A percentile compares a stretch with the other conserved stretches of the same genome.
Conservation (phyloP, 352 stramenopile species). For the Phytophthora citricola region DNA sequence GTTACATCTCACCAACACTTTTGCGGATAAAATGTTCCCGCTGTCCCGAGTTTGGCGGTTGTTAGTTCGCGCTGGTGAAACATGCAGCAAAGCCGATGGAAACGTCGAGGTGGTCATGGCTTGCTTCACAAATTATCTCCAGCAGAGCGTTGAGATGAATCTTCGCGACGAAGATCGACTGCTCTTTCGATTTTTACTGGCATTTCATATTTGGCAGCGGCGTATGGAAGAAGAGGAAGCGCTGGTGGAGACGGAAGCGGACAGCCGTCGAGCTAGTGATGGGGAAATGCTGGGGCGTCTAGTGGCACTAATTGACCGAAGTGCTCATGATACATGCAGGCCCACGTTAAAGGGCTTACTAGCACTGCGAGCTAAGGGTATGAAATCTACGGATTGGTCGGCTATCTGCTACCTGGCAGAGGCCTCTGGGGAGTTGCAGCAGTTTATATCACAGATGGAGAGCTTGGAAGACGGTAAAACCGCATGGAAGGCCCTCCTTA, state of each 20-base stretch:
- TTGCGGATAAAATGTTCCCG: neutral
- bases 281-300: slow-evolving; percentile 21
- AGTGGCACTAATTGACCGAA: slow-evolving; percentile 13
- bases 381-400: slow-evolving; percentile 33
- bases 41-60: slow-evolving; percentile 53
- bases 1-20: neutral
- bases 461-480: slow-evolving; percentile 6
- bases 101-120: slow-evolving; percentile 31
- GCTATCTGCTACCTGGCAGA: slow-evolving; percentile 42
- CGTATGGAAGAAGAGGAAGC: slow-evolving; percentile 16
- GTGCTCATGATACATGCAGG: slow-evolving; percentile 1
- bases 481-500: slow-evolving; percentile 33
- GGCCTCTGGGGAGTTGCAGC: slow-evolving; percentile 24
- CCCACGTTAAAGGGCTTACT: slow-evolving; percentile 31
- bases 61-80: slow-evolving; percentile 30
- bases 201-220: slow-evolving; percentile 43
- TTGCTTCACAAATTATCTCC: slow-evolving; percentile 30
- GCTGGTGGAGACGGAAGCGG: neutral
- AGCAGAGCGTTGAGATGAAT: slow-evolving; percentile 29
- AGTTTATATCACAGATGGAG: slow-evolving; percentile 40
- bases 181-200: slow-evolving; percentile 49
- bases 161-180: slow-evolving; percentile 42
- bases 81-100: slow-evolving; percentile 20
- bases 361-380: slow-evolving; percentile 21
- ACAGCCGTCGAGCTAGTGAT: neutral